These are phyloP conservation scores for Podospora appendiculata DNA, from an alignment of 495 filamentous ascomycete genomes.

Conservation along the genomic window DNA sequence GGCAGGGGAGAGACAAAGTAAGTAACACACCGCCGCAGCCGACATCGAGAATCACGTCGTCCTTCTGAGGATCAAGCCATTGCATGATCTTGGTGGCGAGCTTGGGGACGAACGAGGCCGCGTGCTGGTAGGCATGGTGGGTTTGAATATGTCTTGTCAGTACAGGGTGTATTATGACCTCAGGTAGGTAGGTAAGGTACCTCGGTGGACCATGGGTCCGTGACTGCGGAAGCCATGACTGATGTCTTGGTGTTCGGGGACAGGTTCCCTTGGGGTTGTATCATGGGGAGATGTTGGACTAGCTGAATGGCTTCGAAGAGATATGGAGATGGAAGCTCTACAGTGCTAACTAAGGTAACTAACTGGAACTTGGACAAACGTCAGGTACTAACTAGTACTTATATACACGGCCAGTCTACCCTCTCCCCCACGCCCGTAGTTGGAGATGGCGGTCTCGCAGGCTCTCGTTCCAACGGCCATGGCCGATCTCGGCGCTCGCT, in stretches of 20 bases:
- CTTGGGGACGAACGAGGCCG: conserved; percentile 66
- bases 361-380: not conserved
- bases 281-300: not conserved
- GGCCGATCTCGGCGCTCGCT: conserved; percentile 6
- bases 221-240: conserved; percentile 24
- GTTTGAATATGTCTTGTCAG: not conserved
- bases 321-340: not conserved
- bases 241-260: no score
- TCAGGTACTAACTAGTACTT: conserved; percentile 5
- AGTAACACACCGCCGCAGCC: conserved; percentile 61
- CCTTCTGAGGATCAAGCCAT: conserved; percentile 53
- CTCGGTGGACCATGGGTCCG: conserved; percentile 55
- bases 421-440: not conserved
- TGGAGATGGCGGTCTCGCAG: not conserved
- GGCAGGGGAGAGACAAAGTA: not conserved
- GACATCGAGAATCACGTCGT: conserved; percentile 62
- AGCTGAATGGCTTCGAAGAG: not conserved
- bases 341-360: not conserved
- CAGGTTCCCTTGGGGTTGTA: not conserved
- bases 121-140: conserved; percentile 49
- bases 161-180: not conserved
- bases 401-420: not conserved
- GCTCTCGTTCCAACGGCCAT: not conserved
- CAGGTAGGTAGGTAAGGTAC: conserved; percentile 21
- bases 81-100: conserved; percentile 56